Evolutionary conservation across 2,329 filamentous ascomycete genomes (phyloP), one percentile per base, ranked within the genome.

Genomic region (Epichloe coenophiala): DNA sequence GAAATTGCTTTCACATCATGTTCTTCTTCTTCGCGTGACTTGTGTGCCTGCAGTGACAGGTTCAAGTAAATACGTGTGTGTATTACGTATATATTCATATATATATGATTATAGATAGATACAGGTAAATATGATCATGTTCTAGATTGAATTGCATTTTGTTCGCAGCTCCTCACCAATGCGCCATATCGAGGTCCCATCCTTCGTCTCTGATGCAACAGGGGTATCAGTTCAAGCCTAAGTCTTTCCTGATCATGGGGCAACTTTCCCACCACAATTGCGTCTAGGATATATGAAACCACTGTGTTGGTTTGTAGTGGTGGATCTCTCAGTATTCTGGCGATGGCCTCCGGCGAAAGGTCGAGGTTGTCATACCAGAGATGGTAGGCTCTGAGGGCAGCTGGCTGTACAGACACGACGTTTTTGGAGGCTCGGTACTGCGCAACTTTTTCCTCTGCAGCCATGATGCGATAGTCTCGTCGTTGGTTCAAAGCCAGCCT

Each of bases 361-460:
- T 70, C 65, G 7, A 71, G 62, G 51, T 80, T 72, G 4, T 65
- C 55, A 50, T 80, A 69, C 84, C 84, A 88, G 19, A 88, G 64
- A 55, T 74, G 77, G 58, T 86, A 87, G 1, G 80, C 72, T 13
- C 78, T 73, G 2, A 86, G 63, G 2, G 65, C 60, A 1, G 70
- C 57, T 3, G 60, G 63, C 19, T 53, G 36, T 0, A 62, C 63
- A 7, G 50, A 55, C 1, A 62, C 48, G 48, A 51, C 23, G 1
- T 53, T 58, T 47, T 57, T 65, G 5, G 60, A 59, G 7, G 59
- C 55, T 13, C 62, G 67, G 56, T 73, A 74, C 17, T 65, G 54
- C 1, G 58, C 47, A 4, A 67, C 59, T 55, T 67, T 64, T 6
- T 60, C 54, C 17, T 76, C 70, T 5, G 75, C 75, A 2, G 68